Conservation (phyloP, 2,329 filamentous ascomycete species). For the Alternaria burnsii region DNA sequence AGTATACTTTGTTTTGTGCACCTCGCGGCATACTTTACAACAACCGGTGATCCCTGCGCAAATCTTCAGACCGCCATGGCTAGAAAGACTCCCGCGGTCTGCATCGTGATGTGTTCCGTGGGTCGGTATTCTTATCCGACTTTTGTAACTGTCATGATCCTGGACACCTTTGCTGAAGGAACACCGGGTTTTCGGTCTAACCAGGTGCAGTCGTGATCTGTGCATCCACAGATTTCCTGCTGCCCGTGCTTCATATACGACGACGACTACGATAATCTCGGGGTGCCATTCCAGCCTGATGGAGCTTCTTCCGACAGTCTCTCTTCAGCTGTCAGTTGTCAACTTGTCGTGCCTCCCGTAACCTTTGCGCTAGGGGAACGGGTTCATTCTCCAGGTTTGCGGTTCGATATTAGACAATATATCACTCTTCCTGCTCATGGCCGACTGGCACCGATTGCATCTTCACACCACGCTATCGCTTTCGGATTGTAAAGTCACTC, state of each 20-base stretch:
- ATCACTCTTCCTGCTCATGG: background rate
- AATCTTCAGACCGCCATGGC: conserved; percentile 4
- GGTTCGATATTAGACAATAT: background rate
- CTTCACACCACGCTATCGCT: background rate
- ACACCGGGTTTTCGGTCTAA: background rate
- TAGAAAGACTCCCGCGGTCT: conserved; percentile 1
- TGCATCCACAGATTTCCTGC: background rate
- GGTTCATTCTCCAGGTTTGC: background rate
- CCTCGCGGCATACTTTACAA: conserved; percentile 2
- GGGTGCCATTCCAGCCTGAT: background rate
- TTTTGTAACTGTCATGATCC: conserved; percentile 1
- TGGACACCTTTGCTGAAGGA: conserved; percentile 4
- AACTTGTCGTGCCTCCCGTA: conserved; percentile 3
- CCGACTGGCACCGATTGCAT: background rate
- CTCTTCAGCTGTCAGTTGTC: conserved; percentile 11
- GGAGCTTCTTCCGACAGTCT: background rate
- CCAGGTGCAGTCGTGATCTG: conserved; percentile 5
- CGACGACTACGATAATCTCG: background rate
- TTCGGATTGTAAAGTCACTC: conserved; percentile 3
- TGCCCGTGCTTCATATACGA: conserved; percentile 5
- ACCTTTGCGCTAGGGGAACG: conserved; percentile 9
- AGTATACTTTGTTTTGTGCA: background rate
- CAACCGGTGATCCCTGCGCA: conserved; percentile 2
- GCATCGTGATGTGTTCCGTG: background rate
- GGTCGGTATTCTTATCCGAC: conserved; percentile 1